These are phyloP conservation scores for Atkinsonella hypoxylon DNA, from an alignment of 2,329 filamentous ascomycete genomes.

Conservation along the genomic window DNA sequence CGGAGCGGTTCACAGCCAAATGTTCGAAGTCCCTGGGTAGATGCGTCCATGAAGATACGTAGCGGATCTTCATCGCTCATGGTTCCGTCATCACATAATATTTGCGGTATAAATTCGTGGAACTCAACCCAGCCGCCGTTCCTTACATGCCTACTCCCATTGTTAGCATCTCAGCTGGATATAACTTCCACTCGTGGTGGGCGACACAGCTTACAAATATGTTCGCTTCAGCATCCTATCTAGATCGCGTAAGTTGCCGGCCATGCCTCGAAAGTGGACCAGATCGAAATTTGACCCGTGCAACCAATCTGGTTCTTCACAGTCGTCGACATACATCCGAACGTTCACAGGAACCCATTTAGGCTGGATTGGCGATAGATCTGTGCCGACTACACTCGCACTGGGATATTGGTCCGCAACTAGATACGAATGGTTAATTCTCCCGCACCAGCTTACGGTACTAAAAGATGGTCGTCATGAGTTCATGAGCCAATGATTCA, in stretches of 20 bases:
- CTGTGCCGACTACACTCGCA: slow-evolving; percentile 28
- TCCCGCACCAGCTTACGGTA: not conserved
- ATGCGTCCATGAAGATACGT: slow-evolving; percentile 20
- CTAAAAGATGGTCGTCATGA: too few relatives aligned
- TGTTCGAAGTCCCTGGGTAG: slow-evolving; percentile 19
- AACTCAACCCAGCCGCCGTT: slow-evolving; percentile 41
- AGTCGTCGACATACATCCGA: slow-evolving; percentile 51
- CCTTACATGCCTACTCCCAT: slow-evolving; percentile 22
- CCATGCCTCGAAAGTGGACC: slow-evolving; percentile 40
- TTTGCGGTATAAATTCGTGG: slow-evolving; percentile 30
- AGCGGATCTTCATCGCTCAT: slow-evolving; percentile 29
- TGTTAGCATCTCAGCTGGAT: slow-evolving; percentile 4
- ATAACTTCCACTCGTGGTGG: not conserved
- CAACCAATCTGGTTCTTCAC: slow-evolving; percentile 43
- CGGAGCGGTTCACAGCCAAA: slow-evolving; percentile 28
- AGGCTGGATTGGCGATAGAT: slow-evolving; percentile 34
- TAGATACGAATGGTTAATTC: slow-evolving; percentile 4
- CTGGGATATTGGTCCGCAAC: slow-evolving; percentile 31
- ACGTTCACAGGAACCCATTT: slow-evolving; percentile 44
- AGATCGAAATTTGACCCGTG: slow-evolving; percentile 42
- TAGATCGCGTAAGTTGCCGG: slow-evolving; percentile 38
- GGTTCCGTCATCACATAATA: slow-evolving; percentile 31
- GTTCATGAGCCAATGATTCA: too few relatives aligned
- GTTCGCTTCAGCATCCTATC: slow-evolving; percentile 30
- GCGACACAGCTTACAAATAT: slow-evolving; percentile 16